These are phyloP conservation scores for Populus davidiana DNA, from an alignment of 345 rosid genomes.

Conservation along the genomic window DNA sequence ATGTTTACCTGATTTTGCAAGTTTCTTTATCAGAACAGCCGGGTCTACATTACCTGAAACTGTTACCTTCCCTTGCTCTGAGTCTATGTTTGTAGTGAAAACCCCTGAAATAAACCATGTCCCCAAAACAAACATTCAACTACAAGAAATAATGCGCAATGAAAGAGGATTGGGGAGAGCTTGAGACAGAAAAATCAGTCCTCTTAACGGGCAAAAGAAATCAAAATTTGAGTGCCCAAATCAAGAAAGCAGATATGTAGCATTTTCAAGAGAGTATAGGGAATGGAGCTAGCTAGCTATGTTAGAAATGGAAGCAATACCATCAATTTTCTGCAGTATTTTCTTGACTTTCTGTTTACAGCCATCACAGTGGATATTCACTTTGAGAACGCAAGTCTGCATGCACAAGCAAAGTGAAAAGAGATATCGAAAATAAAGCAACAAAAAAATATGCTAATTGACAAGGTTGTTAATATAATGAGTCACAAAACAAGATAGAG, in stretches of 20 bases:
- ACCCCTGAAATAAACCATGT: slow-evolving; percentile 47
- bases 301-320: slow-evolving; percentile 27
- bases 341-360: slow-evolving; percentile 90
- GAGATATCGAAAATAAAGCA: slow-evolving; percentile 15
- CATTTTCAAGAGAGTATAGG: not conserved
- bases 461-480: not conserved
- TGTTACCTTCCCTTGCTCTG: slow-evolving; percentile 85
- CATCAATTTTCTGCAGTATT: slow-evolving; percentile 88
- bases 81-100: slow-evolving; percentile 62
- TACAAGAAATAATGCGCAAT: not conserved
- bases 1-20: slow-evolving; percentile 82
- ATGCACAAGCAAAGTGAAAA: slow-evolving; percentile 35
- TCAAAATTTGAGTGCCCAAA: not conserved
- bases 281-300: not conserved
- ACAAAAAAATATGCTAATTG: slow-evolving; percentile 3
- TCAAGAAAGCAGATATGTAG: not conserved
- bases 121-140: not conserved
- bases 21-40: slow-evolving; percentile 69
- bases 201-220: not conserved
- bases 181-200: not conserved
- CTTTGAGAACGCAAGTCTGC: slow-evolving; percentile 95
- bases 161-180: not conserved
- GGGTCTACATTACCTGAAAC: slow-evolving; percentile 77
- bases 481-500: not conserved
- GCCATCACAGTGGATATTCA: slow-evolving; percentile 96